phyloP scores from a whole-genome alignment of 2,329 filamentous ascomycete species.

The Pseudohalonectria lignicola region DNA sequence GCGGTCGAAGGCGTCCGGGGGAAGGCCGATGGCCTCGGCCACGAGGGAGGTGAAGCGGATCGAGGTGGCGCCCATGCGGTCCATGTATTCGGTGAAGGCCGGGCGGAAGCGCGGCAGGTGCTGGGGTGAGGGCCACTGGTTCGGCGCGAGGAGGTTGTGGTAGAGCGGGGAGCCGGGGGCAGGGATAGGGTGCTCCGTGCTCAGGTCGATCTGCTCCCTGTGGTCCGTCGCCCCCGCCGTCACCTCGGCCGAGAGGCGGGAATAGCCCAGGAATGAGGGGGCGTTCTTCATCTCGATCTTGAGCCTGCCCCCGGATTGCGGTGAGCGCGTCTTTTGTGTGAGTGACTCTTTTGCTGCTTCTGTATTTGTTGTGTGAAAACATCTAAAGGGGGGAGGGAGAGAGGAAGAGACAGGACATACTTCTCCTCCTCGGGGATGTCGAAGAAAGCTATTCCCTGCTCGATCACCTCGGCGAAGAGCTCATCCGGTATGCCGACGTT shows the following conservation, averaged over 20 bases:
- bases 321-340: background rate
- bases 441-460: conserved; percentile 64
- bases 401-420: conserved; percentile 20
- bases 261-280: conserved; percentile 61
- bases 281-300: conserved; percentile 66
- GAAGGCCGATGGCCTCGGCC: conserved; percentile 71
- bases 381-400: background rate
- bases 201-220: conserved; percentile 79
- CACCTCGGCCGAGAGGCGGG: conserved; percentile 52
- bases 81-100: conserved; percentile 66
- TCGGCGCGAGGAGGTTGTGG: conserved; percentile 65
- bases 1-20: conserved; percentile 56
- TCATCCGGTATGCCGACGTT: conserved; percentile 63
- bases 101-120: conserved; percentile 57
- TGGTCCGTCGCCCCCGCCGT: conserved; percentile 70
- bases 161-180: conserved; percentile 53
- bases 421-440: conserved; percentile 68
- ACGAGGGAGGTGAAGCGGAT: conserved; percentile 69
- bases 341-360: background rate
- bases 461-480: conserved; percentile 54
- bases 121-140: conserved; percentile 63
- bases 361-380: background rate
- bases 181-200: conserved; percentile 63
- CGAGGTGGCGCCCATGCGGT: conserved; percentile 60
- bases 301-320: no score